Evolutionary conservation across 2,329 filamentous ascomycete species (phyloP), one percentile per base, ranked within the genome.

Genomic region (Cordyceps militaris): DNA sequence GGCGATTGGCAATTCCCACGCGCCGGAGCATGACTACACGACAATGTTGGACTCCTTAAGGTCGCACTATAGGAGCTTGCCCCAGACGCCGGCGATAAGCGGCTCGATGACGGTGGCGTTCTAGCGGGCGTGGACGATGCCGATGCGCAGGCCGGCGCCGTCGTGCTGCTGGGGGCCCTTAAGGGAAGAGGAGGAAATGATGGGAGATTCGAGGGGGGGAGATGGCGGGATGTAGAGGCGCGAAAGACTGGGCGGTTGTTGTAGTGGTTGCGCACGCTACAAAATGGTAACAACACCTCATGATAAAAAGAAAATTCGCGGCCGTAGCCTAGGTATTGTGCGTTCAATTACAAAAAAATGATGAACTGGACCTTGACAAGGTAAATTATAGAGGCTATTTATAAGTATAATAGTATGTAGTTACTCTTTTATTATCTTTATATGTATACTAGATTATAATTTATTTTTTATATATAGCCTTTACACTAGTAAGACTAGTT

Each of bases 71-170:
- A 87, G 76, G 57, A 99, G 85, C 69, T 87, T 87, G 66, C 87
- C 86, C 74, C 87, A 89, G 47, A 89, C 84, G 63, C 94, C 94
- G 54, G 82, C 78, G 61, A 99, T 81, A 58, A 99, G 85, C 55
- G 91, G 85, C 59, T 89, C 85, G 73, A 97, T 96, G 70, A 99
- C 90, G 64, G 81, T 82, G 63, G 80, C 81, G 77, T 99, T 99
- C 94, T 94, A 99, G 67, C 94, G 86, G 59, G 93, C 93, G 76
- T 97, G 94, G 59, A 99, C 83, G 70, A 99, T 97, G 70, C 89
- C 93, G 70, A 99, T 87, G 69, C 94, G 90, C 63, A 99, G 83
- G 67, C 78, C 79, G 66, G 84, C 84, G 72, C 89, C 88, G 70
- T 86, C 79, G 72, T 84, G 79, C 65, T 80, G 75, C 69, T 84